Evolutionary conservation across 2,329 filamentous ascomycete genomes (phyloP).

Genomic region (Nigrograna mackinnonii): DNA sequence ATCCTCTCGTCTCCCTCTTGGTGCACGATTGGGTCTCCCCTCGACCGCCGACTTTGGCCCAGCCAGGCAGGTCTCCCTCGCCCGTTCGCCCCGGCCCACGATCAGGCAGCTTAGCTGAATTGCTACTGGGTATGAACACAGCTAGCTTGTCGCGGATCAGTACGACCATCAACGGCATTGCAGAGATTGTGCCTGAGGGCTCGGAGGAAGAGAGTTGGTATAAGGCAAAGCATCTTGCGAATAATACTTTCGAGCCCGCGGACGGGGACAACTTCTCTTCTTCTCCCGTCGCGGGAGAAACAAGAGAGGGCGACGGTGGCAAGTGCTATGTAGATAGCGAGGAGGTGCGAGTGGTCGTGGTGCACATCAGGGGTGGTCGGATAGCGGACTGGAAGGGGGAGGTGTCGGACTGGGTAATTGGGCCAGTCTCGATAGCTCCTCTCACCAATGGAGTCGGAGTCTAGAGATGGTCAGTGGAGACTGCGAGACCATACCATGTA

Average conservation of each 20-base stretch:
- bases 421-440: conserved; percentile 5
- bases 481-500: too few relatives aligned
- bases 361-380: conserved; percentile 80
- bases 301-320: conserved; percentile 47
- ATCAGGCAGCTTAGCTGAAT: conserved; percentile 75
- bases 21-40: conserved; percentile 98
- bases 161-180: conserved; percentile 90
- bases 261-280: conserved; percentile 30
- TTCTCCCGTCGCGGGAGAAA: conserved; percentile 33
- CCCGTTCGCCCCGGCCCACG: conserved; percentile 55
- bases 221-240: conserved; percentile 80
- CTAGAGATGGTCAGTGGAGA: too few relatives aligned
- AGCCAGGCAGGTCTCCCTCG: conserved; percentile 59
- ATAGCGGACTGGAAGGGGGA: conserved; percentile 96
- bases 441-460: conserved; percentile 9
- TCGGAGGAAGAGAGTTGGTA: conserved; percentile 86
- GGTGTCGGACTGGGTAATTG: conserved; percentile 73
- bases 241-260: conserved; percentile 76
- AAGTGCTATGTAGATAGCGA: conserved; percentile 77
- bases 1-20: conserved; percentile 88
- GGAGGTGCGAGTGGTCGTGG: conserved; percentile 85
- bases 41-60: conserved; percentile 74
- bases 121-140: conserved; percentile 90
- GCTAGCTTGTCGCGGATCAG: conserved; percentile 85
- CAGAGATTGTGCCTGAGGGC: conserved; percentile 70